Evolutionary conservation across 106 monocot species (phyloP).

Genomic region (Phalaenopsis equestris): DNA sequence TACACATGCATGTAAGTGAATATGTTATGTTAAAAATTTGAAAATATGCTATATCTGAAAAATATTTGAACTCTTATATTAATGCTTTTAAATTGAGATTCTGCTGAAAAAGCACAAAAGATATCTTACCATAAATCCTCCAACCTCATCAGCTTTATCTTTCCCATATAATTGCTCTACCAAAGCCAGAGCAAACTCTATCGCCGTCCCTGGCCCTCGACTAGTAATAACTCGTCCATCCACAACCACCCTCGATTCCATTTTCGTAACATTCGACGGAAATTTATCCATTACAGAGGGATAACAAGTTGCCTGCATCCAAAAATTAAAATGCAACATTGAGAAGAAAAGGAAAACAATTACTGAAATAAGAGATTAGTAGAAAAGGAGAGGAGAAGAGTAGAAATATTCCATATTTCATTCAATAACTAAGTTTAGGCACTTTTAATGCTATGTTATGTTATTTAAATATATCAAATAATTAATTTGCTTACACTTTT

Average conservation of each 20-base stretch:
- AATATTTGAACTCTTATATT: neutral
- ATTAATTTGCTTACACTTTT: neutral
- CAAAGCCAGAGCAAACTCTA: conserved; percentile 67
- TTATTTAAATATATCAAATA: neutral
- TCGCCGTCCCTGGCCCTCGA: conserved; percentile 68
- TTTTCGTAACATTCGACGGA: conserved; percentile 35
- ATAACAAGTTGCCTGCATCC: conserved; percentile 59
- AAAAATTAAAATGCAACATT: neutral
- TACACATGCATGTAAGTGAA: too few species aligned
- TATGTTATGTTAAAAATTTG: too few species aligned
- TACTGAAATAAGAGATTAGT: neutral
- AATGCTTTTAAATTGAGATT: neutral
- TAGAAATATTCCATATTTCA: neutral
- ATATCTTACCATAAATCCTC: conserved; percentile 47
- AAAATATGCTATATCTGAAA: too few species aligned
- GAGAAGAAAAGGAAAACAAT: neutral
- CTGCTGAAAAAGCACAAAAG: neutral
- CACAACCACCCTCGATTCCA: conserved; percentile 63
- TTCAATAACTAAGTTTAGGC: neutral
- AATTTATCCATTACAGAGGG: conserved; percentile 81
- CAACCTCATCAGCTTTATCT: conserved; percentile 71
- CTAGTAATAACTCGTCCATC: conserved; percentile 69
- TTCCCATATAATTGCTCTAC: conserved; percentile 76
- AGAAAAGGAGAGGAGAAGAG: neutral
- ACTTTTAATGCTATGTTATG: neutral